Conservation (phyloP, 202 grass and related monocot genomes). For the Digitaria exilis region DNA sequence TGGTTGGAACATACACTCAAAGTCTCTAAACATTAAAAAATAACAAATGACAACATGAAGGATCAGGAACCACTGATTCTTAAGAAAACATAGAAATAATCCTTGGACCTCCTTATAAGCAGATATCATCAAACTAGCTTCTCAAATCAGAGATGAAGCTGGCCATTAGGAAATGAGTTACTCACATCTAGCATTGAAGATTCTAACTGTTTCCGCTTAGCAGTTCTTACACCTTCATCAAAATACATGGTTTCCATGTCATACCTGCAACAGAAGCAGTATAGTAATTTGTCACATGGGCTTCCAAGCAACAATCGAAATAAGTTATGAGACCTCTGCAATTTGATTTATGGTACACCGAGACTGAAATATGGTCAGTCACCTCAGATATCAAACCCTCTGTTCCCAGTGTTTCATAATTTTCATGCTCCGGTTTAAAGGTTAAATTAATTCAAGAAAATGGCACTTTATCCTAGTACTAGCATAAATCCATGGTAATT, state of each 20-base stretch:
- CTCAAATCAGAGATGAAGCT: neutral
- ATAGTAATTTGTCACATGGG: neutral
- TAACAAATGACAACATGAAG: neutral
- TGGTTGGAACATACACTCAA: constrained; percentile 7
- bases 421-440: neutral
- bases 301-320: neutral
- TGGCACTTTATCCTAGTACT: neutral
- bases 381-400: constrained; percentile 1
- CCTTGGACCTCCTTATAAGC: neutral
- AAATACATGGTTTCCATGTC: constrained; percentile 82
- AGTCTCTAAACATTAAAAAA: neutral
- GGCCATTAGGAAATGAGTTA: constrained; percentile 22
- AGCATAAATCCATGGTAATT: neutral
- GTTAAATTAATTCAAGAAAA: constrained; percentile 17
- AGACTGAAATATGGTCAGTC: neutral
- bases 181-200: constrained; percentile 72
- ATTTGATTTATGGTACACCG: neutral
- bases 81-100: neutral
- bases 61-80: constrained; percentile 14
- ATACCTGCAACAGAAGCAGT: constrained; percentile 61
- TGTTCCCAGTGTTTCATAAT: neutral
- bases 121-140: constrained; percentile 3
- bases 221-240: constrained; percentile 74
- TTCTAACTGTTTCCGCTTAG: constrained; percentile 71
- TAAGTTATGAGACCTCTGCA: neutral